These are phyloP conservation scores for Dictyostelium purpureum DNA, from an alignment of 78 protist genomes.

Conservation along the genomic window DNA sequence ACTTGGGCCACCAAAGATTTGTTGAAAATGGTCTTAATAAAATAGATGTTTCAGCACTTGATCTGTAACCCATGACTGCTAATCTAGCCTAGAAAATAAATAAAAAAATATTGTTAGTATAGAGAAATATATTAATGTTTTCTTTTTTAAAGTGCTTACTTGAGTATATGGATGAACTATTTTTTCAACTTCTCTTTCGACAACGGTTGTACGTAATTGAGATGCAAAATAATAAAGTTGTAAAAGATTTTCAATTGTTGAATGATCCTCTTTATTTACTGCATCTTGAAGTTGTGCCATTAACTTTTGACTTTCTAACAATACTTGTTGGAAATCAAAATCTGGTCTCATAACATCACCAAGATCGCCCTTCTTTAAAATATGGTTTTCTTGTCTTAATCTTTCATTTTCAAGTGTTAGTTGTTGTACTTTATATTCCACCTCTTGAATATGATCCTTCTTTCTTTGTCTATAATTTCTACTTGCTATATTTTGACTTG, in stretches of 20 bases:
- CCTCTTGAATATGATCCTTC: conserved; percentile 64
- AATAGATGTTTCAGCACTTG: conserved; percentile 38
- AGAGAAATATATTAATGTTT: not conserved
- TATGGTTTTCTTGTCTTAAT: conserved; percentile 28
- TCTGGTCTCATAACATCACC: conserved; percentile 72
- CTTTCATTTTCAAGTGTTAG: conserved; percentile 57
- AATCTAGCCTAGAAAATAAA: conserved; percentile 40
- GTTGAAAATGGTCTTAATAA: conserved; percentile 47
- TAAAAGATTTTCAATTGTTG: conserved; percentile 39
- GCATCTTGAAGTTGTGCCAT: conserved; percentile 50
- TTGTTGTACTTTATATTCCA: conserved; percentile 39
- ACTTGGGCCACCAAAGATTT: conserved; percentile 69
- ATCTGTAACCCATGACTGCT: conserved; percentile 57
- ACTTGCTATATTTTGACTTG: conserved; percentile 61
- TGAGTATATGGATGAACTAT: conserved; percentile 74
- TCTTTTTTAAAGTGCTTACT: not conserved
- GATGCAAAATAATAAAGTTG: conserved; percentile 59
- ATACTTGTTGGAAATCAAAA: conserved; percentile 40
- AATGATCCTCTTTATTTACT: conserved; percentile 11
- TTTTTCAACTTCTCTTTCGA: conserved; percentile 71
- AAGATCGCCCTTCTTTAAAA: conserved; percentile 59
- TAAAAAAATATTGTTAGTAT: not conserved
- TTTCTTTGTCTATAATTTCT: conserved; percentile 73
- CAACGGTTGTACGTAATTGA: conserved; percentile 53
- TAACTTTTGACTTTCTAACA: conserved; percentile 1